Conservation (phyloP, 2,329 filamentous ascomycete species). For the Fusarium domesticum region DNA sequence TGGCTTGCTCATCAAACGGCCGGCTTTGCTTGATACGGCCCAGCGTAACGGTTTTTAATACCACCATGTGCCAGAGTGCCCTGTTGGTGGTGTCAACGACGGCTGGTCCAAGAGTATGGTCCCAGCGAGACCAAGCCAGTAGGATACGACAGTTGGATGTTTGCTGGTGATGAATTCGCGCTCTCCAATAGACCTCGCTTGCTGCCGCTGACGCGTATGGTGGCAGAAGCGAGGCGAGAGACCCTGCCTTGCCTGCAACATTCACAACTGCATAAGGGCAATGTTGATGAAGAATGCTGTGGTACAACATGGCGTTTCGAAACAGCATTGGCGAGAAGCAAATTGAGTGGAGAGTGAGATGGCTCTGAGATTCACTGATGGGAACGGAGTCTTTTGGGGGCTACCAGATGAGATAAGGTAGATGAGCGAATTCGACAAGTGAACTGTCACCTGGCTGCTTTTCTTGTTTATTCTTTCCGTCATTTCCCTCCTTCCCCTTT, state of each 20-base stretch:
- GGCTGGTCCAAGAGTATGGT: neutral
- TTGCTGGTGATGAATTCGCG: neutral
- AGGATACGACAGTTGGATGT: constrained; percentile 4
- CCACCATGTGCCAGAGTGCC: constrained; percentile 23
- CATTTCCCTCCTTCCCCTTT: neutral
- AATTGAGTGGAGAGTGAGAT: neutral
- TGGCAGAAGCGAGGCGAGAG: too few species aligned
- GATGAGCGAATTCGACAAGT: neutral
- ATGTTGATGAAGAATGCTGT: neutral
- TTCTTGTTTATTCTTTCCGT: neutral
- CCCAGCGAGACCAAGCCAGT: constrained; percentile 10
- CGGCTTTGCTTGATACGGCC: constrained; percentile 22
- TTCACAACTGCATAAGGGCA: neutral
- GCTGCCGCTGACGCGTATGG: neutral
- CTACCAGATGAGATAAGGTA: neutral
- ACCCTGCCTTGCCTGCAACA: too few species aligned
- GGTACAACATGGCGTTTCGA: neutral
- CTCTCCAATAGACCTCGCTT: neutral
- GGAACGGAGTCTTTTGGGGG: neutral
- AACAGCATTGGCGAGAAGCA: neutral
- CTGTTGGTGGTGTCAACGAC: constrained; percentile 15
- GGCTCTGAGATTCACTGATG: neutral
- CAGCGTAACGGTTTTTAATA: constrained; percentile 24
- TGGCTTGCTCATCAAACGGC: constrained; percentile 15
- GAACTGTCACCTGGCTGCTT: neutral